Conservation (phyloP, 345 rosid species). For the Linum lewisii region DNA sequence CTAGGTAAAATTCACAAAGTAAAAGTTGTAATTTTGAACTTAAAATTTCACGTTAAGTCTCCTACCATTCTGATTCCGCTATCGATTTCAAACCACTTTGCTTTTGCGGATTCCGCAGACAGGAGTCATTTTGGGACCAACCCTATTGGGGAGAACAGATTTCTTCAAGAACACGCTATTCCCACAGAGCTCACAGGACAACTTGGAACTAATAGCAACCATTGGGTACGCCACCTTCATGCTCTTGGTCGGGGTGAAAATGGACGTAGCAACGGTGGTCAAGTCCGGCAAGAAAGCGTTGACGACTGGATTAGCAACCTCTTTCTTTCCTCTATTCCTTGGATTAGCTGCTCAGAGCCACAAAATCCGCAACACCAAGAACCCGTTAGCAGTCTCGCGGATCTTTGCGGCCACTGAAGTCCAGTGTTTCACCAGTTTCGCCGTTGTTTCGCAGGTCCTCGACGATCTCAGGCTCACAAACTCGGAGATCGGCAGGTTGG, state of each 20-base stretch:
- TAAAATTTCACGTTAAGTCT: too few relatives aligned
- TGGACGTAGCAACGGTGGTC: slow-evolving; percentile 16
- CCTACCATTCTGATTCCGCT: too few relatives aligned
- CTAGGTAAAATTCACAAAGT: too few relatives aligned
- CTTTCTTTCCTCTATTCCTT: background rate
- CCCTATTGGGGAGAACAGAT: slow-evolving; percentile 15
- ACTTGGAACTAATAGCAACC: slow-evolving; percentile 6
- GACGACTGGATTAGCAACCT: slow-evolving; percentile 11
- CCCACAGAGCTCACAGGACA: slow-evolving; percentile 10
- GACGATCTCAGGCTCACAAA: too few relatives aligned
- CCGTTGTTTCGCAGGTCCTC: too few relatives aligned
- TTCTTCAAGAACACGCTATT: slow-evolving; percentile 8
- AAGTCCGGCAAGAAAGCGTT: slow-evolving; percentile 17
- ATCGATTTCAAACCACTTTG: too few relatives aligned
- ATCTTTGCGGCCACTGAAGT: too few relatives aligned
- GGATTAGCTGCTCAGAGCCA: background rate
- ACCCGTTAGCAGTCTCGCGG: too few relatives aligned
- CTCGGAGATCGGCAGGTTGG: slow-evolving; percentile 25
- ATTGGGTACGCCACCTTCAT: slow-evolving; percentile 23
- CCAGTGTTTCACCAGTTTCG: too few relatives aligned
- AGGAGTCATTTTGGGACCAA: slow-evolving; percentile 27
- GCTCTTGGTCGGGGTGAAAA: slow-evolving; percentile 24
- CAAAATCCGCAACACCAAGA: background rate
- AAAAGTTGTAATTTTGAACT: too few relatives aligned
- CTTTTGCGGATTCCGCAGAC: slow-evolving; percentile 15